These are phyloP conservation scores for Calendula officinalis DNA, from an alignment of 129 eudicot genomes.

Conservation along the genomic window DNA sequence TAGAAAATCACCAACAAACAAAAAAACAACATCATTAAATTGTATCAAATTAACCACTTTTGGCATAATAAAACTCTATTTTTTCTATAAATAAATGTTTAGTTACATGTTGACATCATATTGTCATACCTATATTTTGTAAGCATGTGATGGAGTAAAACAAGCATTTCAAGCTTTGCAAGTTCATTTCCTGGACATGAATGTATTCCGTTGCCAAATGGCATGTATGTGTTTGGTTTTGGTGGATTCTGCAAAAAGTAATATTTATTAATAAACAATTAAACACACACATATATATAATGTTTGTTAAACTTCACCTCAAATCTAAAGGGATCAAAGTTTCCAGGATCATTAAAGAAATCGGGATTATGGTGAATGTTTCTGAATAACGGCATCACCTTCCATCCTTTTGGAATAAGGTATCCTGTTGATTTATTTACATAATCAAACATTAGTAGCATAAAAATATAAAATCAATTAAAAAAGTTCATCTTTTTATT, in stretches of 20 bases:
- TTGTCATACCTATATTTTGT: conserved; percentile 68
- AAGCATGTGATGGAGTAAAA: conserved; percentile 74
- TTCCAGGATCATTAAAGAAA: conserved; percentile 58
- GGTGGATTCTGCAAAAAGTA: conserved; percentile 55
- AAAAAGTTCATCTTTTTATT: not conserved
- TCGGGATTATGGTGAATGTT: conserved; percentile 85
- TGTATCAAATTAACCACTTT: not conserved
- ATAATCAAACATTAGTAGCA: conserved; percentile 17
- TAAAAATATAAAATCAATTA: conserved; percentile 1
- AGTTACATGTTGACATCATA: conserved; percentile 13
- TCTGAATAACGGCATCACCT: conserved; percentile 86
- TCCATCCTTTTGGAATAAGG: conserved; percentile 88
- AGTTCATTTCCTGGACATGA: conserved; percentile 95
- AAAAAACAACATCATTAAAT: conserved; percentile 11
- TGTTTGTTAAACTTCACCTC: conserved; percentile 38
- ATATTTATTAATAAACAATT: not conserved
- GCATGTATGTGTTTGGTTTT: conserved; percentile 80
- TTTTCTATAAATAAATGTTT: not conserved
- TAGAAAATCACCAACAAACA: conserved; percentile 13
- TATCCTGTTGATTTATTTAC: conserved; percentile 48
- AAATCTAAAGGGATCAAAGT: conserved; percentile 65
- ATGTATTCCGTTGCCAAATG: conserved; percentile 85
- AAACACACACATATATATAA: conserved; percentile 18
- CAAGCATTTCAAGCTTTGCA: conserved; percentile 76
- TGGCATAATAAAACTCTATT: conserved; percentile 9